A percentile compares a stretch with the other conserved stretches of the same genome.
Evolutionary conservation across 1,139 yeast species (phyloP).

Genomic region (Debaryomycetaceae sp.): DNA sequence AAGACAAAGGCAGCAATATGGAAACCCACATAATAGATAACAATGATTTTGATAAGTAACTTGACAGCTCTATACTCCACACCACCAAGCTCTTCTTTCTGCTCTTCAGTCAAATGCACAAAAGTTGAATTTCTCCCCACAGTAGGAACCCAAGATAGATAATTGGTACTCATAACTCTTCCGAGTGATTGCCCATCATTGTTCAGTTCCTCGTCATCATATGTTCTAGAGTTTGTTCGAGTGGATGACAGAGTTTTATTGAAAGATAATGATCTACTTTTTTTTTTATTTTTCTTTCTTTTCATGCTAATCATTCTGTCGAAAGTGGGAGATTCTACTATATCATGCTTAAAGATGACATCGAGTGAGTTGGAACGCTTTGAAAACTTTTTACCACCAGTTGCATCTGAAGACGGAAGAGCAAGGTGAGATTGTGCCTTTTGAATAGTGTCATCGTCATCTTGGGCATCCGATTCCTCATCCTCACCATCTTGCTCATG

Average conservation of each 20-base stretch:
- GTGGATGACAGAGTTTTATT: neutral
- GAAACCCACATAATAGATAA: constrained; percentile 70
- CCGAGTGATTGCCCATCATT: constrained; percentile 14
- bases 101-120: constrained; percentile 74
- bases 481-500: constrained; percentile 17
- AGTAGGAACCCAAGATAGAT: constrained; percentile 87
- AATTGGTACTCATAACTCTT: constrained; percentile 50
- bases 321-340: constrained; percentile 43
- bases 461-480: constrained; percentile 17
- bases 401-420: constrained; percentile 31
- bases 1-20: constrained; percentile 58
- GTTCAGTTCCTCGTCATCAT: constrained; percentile 15
- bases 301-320: constrained; percentile 23
- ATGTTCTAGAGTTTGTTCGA: neutral
- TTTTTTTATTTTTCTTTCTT: constrained; percentile 6
- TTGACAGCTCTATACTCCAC: constrained; percentile 92
- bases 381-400: constrained; percentile 30
- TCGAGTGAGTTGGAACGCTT: constrained; percentile 51
- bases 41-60: constrained; percentile 63
- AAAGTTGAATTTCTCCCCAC: constrained; percentile 95
- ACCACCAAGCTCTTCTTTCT: constrained; percentile 93
- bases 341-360: constrained; percentile 15
- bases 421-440: constrained; percentile 35
- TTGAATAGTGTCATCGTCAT: constrained; percentile 8
- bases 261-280: constrained; percentile 7